Conservation (phyloP, 768 basidiomycete species). For the Lactarius quietus region DNA sequence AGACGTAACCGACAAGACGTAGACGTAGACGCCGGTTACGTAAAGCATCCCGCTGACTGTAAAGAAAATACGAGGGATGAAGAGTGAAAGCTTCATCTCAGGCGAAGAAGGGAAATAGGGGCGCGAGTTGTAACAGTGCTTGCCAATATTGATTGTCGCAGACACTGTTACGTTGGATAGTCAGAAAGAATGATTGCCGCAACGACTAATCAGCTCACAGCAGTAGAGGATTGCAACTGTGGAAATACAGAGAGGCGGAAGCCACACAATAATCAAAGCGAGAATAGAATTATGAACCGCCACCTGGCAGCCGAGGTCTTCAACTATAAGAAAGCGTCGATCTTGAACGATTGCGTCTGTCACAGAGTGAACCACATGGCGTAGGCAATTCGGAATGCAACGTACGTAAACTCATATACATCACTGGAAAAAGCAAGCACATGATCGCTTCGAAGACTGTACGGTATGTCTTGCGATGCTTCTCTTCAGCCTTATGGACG, state of each 20-base stretch:
- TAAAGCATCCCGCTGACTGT: conserved; percentile 21
- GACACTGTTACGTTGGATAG: conserved; percentile 8
- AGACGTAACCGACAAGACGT: conserved; percentile 14
- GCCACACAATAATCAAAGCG: conserved; percentile 25
- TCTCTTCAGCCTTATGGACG: background rate
- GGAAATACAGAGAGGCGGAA: conserved; percentile 24
- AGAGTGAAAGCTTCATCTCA: conserved; percentile 19
- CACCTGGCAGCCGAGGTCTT: conserved; percentile 26
- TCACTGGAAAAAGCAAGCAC: conserved; percentile 19
- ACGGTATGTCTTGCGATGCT: background rate
- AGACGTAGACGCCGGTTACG: conserved; percentile 10
- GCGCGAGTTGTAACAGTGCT: conserved; percentile 15
- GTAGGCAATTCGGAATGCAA: background rate
- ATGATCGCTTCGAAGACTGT: conserved; percentile 12
- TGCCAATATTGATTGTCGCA: conserved; percentile 20
- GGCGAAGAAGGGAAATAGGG: conserved; percentile 14
- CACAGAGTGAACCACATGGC: background rate
- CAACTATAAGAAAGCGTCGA: conserved; percentile 23
- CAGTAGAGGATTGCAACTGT: conserved; percentile 20
- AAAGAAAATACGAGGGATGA: conserved; percentile 20
- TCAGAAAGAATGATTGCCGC: background rate
- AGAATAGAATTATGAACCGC: conserved; percentile 23
- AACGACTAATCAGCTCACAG: conserved; percentile 10
- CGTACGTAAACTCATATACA: conserved; percentile 26
- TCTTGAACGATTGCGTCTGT: conserved; percentile 26